Evolutionary conservation across 2,329 filamentous ascomycete genomes (phyloP).

Genomic region (Colletotrichum gloeosporioides): DNA sequence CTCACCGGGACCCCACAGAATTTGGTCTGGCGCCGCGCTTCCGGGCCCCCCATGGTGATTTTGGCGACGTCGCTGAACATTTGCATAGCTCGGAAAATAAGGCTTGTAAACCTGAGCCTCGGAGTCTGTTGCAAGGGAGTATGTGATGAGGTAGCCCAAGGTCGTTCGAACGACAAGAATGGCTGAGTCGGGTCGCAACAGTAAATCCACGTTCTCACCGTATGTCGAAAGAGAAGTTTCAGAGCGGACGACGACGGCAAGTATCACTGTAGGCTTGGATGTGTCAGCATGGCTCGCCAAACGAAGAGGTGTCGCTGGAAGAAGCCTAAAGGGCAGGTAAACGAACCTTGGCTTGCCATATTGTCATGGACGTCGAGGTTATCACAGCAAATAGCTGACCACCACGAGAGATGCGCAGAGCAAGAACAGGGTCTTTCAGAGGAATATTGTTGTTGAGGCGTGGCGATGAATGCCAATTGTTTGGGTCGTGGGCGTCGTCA

Average conservation of each 20-base stretch:
- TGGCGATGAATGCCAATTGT: slow-evolving; percentile 28
- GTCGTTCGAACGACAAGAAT: slow-evolving; percentile 91
- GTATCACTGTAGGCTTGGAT: slow-evolving; percentile 80
- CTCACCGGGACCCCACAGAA: slow-evolving; percentile 80
- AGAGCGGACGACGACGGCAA: slow-evolving; percentile 86
- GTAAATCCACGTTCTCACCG: slow-evolving; percentile 81
- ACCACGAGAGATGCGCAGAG: slow-evolving; percentile 77
- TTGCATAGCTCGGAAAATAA: slow-evolving; percentile 73
- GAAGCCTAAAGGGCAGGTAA: background rate
- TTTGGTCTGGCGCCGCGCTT: slow-evolving; percentile 62
- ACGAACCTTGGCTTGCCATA: slow-evolving; percentile 93
- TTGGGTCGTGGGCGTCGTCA: slow-evolving; percentile 47
- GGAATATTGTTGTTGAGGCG: slow-evolving; percentile 42
- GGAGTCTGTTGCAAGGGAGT: slow-evolving; percentile 85
- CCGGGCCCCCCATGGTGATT: slow-evolving; percentile 64
- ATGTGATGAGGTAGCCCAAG: slow-evolving; percentile 89
- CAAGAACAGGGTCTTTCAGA: slow-evolving; percentile 70
- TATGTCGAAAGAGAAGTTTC: slow-evolving; percentile 80
- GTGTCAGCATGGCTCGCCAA: slow-evolving; percentile 1
- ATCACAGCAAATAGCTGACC: slow-evolving; percentile 88
- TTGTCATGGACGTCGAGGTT: slow-evolving; percentile 82
- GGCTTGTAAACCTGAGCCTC: slow-evolving; percentile 85
- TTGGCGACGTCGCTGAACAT: slow-evolving; percentile 66
- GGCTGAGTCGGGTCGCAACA: slow-evolving; percentile 88
- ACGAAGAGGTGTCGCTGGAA: background rate